phyloP scores from a whole-genome alignment of 1,284 basidiomycete species.

The Cutaneotrichosporon sp. region DNA sequence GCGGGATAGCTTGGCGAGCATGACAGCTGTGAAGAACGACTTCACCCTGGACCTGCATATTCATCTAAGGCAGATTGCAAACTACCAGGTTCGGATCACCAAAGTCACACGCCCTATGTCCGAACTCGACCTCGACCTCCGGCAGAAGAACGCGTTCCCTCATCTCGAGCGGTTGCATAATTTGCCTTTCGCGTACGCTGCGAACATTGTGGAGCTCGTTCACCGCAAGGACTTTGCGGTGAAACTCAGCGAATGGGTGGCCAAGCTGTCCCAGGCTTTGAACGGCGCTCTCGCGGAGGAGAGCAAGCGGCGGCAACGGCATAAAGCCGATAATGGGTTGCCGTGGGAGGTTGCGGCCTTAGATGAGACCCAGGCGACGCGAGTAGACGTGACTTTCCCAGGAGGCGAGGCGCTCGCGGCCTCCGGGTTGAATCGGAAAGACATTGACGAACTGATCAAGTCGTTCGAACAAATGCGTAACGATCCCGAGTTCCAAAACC shows the following conservation, averaged over 20 bases:
- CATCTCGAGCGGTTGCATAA: constrained; percentile 83
- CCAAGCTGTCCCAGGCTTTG: constrained; percentile 73
- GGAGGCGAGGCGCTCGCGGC: constrained; percentile 44
- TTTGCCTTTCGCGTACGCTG: constrained; percentile 88
- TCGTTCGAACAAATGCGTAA: constrained; percentile 57
- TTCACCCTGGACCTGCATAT: constrained; percentile 66
- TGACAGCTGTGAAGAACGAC: constrained; percentile 57
- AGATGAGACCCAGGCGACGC: constrained; percentile 49
- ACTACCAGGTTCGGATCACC: constrained; percentile 69
- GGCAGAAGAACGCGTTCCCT: constrained; percentile 65
- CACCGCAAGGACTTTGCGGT: constrained; percentile 79
- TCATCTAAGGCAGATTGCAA: constrained; percentile 64
- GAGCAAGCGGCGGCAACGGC: constrained; percentile 67
- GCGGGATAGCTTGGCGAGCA: constrained; percentile 36
- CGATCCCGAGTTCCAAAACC: constrained; percentile 30
- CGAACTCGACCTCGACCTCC: constrained; percentile 65
- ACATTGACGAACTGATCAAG: constrained; percentile 63
- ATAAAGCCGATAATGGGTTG: constrained; percentile 69
- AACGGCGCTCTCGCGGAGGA: constrained; percentile 67
- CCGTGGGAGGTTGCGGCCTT: constrained; percentile 61
- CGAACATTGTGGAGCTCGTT: constrained; percentile 85
- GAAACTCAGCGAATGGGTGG: constrained; percentile 67
- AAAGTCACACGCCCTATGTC: constrained; percentile 61
- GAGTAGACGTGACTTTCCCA: constrained; percentile 67
- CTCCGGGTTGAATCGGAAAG: constrained; percentile 59